phyloP scores from a whole-genome alignment of 2,329 filamentous ascomycete species.

The Colletotrichum godetiae region DNA sequence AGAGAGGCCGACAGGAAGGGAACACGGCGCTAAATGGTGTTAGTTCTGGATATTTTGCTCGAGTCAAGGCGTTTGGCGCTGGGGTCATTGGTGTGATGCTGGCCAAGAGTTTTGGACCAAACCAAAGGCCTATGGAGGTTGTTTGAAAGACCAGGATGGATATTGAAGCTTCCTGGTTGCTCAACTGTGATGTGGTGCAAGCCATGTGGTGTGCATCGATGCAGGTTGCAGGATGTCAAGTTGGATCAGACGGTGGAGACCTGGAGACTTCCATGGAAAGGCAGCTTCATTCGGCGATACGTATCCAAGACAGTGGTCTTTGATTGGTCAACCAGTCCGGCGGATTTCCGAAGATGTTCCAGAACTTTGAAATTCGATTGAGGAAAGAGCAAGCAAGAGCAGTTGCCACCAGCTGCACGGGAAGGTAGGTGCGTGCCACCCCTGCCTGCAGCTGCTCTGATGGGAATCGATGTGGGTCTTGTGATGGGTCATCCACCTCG shows the following conservation, averaged over 20 bases:
- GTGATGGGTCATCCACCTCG: not conserved
- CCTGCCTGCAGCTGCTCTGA: not conserved
- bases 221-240: not conserved
- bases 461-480: not conserved
- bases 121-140: not conserved
- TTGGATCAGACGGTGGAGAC: not conserved
- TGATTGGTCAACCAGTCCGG: not conserved
- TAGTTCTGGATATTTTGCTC: not conserved
- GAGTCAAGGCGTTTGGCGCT: not conserved
- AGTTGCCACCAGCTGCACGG: slow-evolving; percentile 10
- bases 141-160: not conserved
- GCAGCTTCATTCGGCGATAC: not conserved
- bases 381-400: not conserved
- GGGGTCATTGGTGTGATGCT: not conserved
- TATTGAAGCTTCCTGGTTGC: not conserved
- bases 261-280: not conserved
- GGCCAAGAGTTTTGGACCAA: not conserved
- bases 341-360: not conserved
- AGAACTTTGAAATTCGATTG: not conserved
- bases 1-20: not conserved
- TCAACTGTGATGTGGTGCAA: not conserved
- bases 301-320: not conserved
- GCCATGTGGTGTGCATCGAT: not conserved
- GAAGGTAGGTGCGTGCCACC: slow-evolving; percentile 3
- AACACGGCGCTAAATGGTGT: not conserved